phyloP scores from a whole-genome alignment of 2,329 filamentous ascomycete species.

The Echinosphaeria canescens region DNA sequence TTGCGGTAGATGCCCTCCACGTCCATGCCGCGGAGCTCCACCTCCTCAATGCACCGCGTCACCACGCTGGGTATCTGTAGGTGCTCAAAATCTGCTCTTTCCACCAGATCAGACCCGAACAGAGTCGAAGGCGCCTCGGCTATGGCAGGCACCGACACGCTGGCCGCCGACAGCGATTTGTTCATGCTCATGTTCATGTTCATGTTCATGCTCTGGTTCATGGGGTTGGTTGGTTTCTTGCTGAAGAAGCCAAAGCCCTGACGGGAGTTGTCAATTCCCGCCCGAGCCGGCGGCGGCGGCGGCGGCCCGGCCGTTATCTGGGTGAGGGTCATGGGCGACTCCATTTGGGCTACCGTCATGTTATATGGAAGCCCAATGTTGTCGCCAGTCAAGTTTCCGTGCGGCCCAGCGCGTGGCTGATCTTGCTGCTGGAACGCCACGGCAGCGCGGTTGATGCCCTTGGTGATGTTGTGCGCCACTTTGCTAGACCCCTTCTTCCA shows the following conservation, averaged over 20 bases:
- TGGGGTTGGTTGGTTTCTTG: constrained; percentile 17
- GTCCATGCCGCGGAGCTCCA: constrained; percentile 91
- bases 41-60: constrained; percentile 86
- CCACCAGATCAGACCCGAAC: constrained; percentile 76
- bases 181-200: constrained; percentile 19
- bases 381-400: constrained; percentile 33
- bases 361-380: constrained; percentile 51
- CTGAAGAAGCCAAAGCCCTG: constrained; percentile 55
- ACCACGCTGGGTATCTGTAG: constrained; percentile 80
- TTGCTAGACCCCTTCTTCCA: constrained; percentile 96
- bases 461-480: constrained; percentile 82
- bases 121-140: constrained; percentile 37
- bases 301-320: too few species aligned
- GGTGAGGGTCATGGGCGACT: constrained; percentile 16
- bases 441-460: constrained; percentile 85
- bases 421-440: constrained; percentile 41
- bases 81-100: constrained; percentile 73
- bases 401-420: constrained; percentile 22
- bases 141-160: constrained; percentile 10
- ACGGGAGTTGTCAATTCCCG: constrained; percentile 16
- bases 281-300: too few species aligned
- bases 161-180: constrained; percentile 7
- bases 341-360: constrained; percentile 35
- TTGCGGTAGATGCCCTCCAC: constrained; percentile 96
- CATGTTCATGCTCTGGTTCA: constrained; percentile 31